A percentile compares a stretch with the other conserved stretches of the same genome.
Evolutionary conservation across 2,329 filamentous ascomycete genomes (phyloP).

Genomic region (Fusarium sp.): DNA sequence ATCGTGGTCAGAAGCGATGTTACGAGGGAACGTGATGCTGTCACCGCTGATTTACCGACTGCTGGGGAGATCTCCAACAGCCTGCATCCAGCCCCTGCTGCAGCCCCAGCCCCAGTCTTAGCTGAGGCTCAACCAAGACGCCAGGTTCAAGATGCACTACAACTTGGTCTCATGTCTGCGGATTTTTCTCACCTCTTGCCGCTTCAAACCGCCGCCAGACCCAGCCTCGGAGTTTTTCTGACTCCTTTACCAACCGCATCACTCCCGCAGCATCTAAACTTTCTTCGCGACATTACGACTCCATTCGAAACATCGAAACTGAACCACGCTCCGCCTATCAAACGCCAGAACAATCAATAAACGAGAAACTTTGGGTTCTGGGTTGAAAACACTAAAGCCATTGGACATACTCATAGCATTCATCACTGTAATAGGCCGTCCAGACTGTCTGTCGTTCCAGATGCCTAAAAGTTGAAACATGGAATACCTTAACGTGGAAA

Average conservation of each 20-base stretch:
- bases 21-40: constrained; percentile 21
- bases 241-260: neutral
- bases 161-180: neutral
- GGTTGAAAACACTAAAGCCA: neutral
- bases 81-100: constrained; percentile 22
- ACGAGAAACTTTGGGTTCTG: constrained; percentile 2
- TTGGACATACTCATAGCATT: neutral
- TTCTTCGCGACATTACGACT: constrained; percentile 23
- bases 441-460: neutral
- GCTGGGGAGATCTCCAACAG: constrained; percentile 21
- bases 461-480: neutral
- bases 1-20: constrained; percentile 7
- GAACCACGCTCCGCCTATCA: neutral
- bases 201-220: neutral
- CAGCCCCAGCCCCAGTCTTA: constrained; percentile 9
- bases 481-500: neutral
- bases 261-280: constrained; percentile 8
- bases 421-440: neutral
- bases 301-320: neutral
- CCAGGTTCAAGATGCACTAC: neutral
- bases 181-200: constrained; percentile 7
- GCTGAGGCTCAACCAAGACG: constrained; percentile 13
- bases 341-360: constrained; percentile 4
- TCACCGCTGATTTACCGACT: constrained; percentile 21
- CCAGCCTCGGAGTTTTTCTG: neutral